A percentile compares a stretch with the other conserved stretches of the same genome.
Evolutionary conservation across 1,139 yeast genomes (phyloP).

Genomic region (Suhomyces chickasaworum): DNA sequence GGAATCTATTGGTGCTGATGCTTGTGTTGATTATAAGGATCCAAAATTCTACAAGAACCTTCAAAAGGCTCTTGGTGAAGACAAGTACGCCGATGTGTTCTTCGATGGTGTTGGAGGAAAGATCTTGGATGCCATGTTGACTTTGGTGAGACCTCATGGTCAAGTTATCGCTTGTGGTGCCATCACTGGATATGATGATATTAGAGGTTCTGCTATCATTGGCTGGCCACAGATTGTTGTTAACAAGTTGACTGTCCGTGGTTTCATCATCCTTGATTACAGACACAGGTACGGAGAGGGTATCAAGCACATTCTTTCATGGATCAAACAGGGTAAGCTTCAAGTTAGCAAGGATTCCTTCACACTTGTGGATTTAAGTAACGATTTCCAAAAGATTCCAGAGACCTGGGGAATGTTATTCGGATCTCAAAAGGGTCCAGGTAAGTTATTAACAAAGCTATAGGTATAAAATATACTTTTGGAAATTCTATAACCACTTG

Average conservation of each 20-base stretch:
- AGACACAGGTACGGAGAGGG: conserved; percentile 16
- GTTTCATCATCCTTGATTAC: conserved; percentile 27
- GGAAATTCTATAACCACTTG: too few species aligned
- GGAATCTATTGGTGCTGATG: conserved; percentile 35
- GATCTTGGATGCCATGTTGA: conserved; percentile 23
- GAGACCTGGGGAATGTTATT: conserved; percentile 48
- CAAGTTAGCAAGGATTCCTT: conserved; percentile 23
- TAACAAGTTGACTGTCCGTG: conserved; percentile 25
- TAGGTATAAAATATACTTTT: not conserved
- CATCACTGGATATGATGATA: conserved; percentile 37
- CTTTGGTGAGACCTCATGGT: conserved; percentile 25
- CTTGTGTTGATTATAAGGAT: conserved; percentile 55
- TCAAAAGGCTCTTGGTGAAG: conserved; percentile 38
- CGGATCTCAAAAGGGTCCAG: conserved; percentile 29
- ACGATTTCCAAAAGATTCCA: conserved; percentile 41
- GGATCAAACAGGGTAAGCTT: conserved; percentile 27
- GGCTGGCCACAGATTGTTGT: conserved; percentile 30
- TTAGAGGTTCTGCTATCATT: conserved; percentile 25
- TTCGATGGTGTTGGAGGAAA: conserved; percentile 31
- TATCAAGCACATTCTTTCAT: conserved; percentile 17
- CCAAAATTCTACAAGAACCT: conserved; percentile 46
- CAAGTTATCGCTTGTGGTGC: conserved; percentile 34
- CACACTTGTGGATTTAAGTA: conserved; percentile 37
- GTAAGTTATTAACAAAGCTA: conserved; percentile 33
- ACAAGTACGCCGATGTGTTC: conserved; percentile 31